Percentiles rank a stretch among this genome's conserved stretches.
phyloP scores from a whole-genome alignment of 768 basidiomycete species.

The Leccinum subgranulosum region DNA sequence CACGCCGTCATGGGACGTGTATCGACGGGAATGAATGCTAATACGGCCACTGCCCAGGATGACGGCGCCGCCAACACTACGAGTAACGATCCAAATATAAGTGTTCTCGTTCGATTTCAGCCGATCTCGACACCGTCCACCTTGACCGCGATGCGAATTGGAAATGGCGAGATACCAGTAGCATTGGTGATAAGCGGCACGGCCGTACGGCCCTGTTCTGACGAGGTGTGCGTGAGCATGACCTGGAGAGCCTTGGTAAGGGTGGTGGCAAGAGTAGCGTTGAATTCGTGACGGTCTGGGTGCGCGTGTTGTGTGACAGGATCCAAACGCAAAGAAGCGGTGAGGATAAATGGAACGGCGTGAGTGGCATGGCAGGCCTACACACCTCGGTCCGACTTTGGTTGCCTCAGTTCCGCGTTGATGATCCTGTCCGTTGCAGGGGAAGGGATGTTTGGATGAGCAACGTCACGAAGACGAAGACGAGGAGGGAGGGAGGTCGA shows the following conservation, averaged over 20 bases:
- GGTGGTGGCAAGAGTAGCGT: conserved; percentile 54
- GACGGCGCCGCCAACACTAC: neutral
- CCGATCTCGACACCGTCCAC: conserved; percentile 65
- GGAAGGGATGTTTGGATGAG: neutral
- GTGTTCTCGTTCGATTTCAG: conserved; percentile 10
- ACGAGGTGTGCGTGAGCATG: conserved; percentile 77
- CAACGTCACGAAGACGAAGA: neutral
- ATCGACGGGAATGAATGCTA: neutral
- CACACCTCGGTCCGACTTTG: conserved; percentile 62
- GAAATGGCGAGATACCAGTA: conserved; percentile 76
- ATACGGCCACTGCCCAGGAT: neutral
- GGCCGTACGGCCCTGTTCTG: conserved; percentile 67
- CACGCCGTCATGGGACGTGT: neutral
- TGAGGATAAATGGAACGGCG: neutral
- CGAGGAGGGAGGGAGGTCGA: neutral
- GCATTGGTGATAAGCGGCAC: conserved; percentile 82
- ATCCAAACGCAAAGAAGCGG: neutral
- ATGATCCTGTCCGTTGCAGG: conserved; percentile 52
- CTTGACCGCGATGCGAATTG: conserved; percentile 64
- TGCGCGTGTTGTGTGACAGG: neutral
- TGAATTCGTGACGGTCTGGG: conserved; percentile 49
- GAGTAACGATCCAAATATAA: neutral
- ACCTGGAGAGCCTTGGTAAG: conserved; percentile 64
- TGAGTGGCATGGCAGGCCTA: neutral
- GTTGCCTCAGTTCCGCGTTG: conserved; percentile 76